Conservation (phyloP, 2,329 filamentous ascomycete genomes). For the Aspergillus phoenicis region DNA sequence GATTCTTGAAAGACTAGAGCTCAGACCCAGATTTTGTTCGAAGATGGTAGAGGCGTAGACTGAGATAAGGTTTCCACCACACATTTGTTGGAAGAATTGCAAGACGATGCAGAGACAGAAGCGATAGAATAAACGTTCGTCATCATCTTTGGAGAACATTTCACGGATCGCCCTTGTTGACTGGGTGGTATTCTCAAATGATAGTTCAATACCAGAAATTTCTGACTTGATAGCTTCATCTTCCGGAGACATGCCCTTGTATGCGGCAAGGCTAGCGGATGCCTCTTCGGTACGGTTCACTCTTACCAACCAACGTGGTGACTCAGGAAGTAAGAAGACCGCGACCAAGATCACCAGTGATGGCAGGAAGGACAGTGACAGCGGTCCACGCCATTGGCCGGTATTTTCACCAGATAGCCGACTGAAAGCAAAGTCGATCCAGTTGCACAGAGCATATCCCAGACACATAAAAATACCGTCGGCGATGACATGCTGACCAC, state of each 20-base stretch:
- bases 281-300: slow-evolving; percentile 24
- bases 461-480: slow-evolving; percentile 49
- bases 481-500: slow-evolving; percentile 53
- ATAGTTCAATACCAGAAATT: slow-evolving; percentile 23
- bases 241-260: slow-evolving; percentile 15
- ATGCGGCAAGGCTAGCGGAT: slow-evolving; percentile 15
- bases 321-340: slow-evolving; percentile 56
- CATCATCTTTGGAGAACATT: slow-evolving; percentile 13
- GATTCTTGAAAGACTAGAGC: slow-evolving; percentile 28
- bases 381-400: slow-evolving; percentile 55
- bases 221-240: slow-evolving; percentile 20
- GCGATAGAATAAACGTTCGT: slow-evolving; percentile 25
- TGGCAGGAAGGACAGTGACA: slow-evolving; percentile 58
- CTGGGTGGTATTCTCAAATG: slow-evolving; percentile 19
- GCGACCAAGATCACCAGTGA: slow-evolving; percentile 52
- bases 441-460: slow-evolving; percentile 35
- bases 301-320: slow-evolving; percentile 32
- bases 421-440: slow-evolving; percentile 53
- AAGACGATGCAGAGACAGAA: slow-evolving; percentile 23
- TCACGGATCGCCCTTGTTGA: background rate
- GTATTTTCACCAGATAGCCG: no score
- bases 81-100: slow-evolving; percentile 26
- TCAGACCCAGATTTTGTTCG: slow-evolving; percentile 19
- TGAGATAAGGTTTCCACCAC: slow-evolving; percentile 23
- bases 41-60: slow-evolving; percentile 24